Percentiles rank a stretch among this genome's conserved stretches.
phyloP scores from a whole-genome alignment of 768 basidiomycete species.

The Suillus discolor region DNA sequence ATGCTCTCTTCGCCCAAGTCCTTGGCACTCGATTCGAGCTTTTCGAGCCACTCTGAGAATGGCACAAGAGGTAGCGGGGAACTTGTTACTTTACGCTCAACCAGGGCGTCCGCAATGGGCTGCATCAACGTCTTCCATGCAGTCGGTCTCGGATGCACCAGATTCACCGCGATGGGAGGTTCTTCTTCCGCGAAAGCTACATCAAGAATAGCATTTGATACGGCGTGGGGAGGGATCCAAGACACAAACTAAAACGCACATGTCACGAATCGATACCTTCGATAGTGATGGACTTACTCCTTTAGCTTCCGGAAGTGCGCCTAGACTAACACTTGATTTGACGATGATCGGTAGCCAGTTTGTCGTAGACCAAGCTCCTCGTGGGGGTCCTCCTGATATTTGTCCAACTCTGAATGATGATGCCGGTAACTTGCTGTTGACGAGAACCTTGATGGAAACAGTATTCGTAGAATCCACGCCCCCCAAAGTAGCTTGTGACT shows the following conservation, averaged over 20 bases:
- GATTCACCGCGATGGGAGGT: constrained; percentile 20
- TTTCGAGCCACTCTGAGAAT: constrained; percentile 29
- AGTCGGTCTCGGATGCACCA: constrained; percentile 28
- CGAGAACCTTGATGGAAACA: constrained; percentile 34
- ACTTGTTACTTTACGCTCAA: neutral
- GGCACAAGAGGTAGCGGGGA: constrained; percentile 28
- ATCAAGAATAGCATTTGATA: constrained; percentile 22
- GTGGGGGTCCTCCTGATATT: constrained; percentile 39
- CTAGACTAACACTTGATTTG: constrained; percentile 31
- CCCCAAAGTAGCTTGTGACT: constrained; percentile 8
- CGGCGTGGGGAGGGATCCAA: constrained; percentile 23
- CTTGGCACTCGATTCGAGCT: constrained; percentile 14
- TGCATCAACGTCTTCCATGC: constrained; percentile 20
- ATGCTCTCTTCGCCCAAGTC: constrained; percentile 22
- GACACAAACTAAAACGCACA: constrained; percentile 14
- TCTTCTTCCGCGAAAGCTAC: constrained; percentile 15
- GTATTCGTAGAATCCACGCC: neutral
- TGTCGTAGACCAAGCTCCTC: constrained; percentile 44
- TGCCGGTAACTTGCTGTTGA: constrained; percentile 37
- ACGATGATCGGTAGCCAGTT: constrained; percentile 52
- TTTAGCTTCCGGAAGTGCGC: constrained; percentile 25
- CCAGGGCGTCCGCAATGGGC: constrained; percentile 14
- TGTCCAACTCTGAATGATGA: constrained; percentile 49
- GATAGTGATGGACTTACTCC: constrained; percentile 23
- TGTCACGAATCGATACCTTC: neutral